phyloP scores from a whole-genome alignment of 2,329 filamentous ascomycete genomes.

The Sporothrix protearum region DNA sequence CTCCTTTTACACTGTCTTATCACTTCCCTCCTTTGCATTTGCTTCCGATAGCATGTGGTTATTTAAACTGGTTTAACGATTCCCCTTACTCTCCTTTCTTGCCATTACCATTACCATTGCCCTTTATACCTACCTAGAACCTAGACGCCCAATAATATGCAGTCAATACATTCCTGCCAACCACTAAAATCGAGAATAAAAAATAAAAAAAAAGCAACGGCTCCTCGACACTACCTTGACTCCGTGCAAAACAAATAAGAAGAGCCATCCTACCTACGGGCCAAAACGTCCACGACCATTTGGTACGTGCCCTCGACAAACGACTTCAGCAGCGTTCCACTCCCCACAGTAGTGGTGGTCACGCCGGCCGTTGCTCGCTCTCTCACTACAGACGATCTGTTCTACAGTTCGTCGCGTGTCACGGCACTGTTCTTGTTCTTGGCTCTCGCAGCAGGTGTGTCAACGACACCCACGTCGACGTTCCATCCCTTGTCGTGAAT shows the following conservation, averaged over 20 bases:
- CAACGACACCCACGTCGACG: neutral
- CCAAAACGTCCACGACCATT: neutral
- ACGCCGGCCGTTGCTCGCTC: neutral
- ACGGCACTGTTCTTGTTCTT: neutral
- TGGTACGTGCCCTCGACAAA: neutral
- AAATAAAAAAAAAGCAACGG: neutral
- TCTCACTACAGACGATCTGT: neutral
- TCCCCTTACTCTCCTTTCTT: neutral
- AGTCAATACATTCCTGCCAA: neutral
- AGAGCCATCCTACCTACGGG: neutral
- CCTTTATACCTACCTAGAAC: neutral
- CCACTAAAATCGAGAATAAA: neutral
- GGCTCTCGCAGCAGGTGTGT: neutral
- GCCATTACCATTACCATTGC: neutral
- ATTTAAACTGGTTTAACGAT: neutral
- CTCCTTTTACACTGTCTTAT: neutral
- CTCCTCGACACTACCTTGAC: neutral
- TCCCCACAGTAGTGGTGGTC: neutral
- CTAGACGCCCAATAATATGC: constrained; percentile 10
- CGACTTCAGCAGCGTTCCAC: neutral
- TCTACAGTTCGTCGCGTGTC: constrained; percentile 32
- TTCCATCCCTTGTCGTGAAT: neutral
- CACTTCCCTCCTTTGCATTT: neutral
- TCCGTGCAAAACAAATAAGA: neutral
- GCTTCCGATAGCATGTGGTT: neutral